Evolutionary conservation across 306 rosid species (phyloP).

Genomic region (Vigna reflexopilosa): DNA sequence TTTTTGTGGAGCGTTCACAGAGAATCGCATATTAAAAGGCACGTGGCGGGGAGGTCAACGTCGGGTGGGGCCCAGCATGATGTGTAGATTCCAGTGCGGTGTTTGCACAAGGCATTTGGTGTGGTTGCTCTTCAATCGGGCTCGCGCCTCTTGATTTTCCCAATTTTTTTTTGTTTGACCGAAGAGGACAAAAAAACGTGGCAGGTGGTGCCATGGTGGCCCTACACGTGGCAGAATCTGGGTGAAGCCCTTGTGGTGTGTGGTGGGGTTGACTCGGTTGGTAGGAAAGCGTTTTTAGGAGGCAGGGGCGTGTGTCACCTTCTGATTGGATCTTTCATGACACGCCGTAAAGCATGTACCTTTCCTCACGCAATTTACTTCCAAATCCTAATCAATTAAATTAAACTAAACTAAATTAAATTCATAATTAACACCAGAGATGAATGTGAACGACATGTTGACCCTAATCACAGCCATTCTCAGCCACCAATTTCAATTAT

Average conservation of each 20-base stretch:
- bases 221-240: slow-evolving; percentile 45
- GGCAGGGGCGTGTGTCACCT: not conserved
- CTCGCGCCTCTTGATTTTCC: not conserved
- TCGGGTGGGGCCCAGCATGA: slow-evolving; percentile 43
- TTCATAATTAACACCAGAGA: not conserved
- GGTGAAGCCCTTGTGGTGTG: not conserved
- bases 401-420: not conserved
- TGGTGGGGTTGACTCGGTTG: slow-evolving; percentile 40
- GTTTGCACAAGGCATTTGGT: slow-evolving; percentile 32
- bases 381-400: not conserved
- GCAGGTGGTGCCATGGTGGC: slow-evolving; percentile 19
- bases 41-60: slow-evolving; percentile 41
- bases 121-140: slow-evolving; percentile 27
- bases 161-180: slow-evolving; percentile 50
- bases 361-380: slow-evolving; percentile 38
- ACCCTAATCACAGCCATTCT: slow-evolving; percentile 16
- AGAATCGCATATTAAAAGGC: slow-evolving; percentile 36
- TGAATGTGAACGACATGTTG: slow-evolving; percentile 29
- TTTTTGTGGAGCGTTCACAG: not conserved
- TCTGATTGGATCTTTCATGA: slow-evolving; percentile 14
- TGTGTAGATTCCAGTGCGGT: slow-evolving; percentile 44
- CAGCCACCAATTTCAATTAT: slow-evolving; percentile 23
- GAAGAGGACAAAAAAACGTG: not conserved
- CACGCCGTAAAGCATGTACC: slow-evolving; percentile 27
- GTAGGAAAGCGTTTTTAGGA: slow-evolving; percentile 21